Evolutionary conservation across 805 yeast genomes (phyloP).

Genomic region (Nematodospora valgi): DNA sequence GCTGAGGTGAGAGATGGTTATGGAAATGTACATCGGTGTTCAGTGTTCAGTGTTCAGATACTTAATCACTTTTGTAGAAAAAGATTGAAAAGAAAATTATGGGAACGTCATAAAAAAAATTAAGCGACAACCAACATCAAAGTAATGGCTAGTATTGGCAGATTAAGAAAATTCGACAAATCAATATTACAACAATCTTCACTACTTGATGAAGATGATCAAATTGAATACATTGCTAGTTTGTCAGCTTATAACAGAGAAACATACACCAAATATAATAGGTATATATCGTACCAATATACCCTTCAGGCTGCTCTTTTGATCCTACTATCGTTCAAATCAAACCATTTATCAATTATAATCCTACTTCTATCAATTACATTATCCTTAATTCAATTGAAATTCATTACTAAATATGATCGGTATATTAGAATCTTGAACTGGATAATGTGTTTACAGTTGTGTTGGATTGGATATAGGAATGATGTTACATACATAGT

Average conservation of each 20-base stretch:
- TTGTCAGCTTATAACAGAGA: slow-evolving; percentile 3
- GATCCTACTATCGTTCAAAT: neutral
- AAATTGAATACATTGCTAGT: slow-evolving; percentile 7
- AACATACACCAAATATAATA: slow-evolving; percentile 1
- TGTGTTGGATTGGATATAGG: neutral
- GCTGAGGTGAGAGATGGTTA: no score
- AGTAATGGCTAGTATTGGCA: neutral
- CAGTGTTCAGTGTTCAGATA: no score
- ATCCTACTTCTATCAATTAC: slow-evolving; percentile 3
- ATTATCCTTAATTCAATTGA: slow-evolving; percentile 3
- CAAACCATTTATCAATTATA: neutral
- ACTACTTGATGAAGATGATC: slow-evolving; percentile 11
- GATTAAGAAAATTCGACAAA: slow-evolving; percentile 15
- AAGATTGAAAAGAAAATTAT: no score
- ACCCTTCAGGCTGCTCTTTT: slow-evolving; percentile 3
- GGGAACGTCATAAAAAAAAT: no score
- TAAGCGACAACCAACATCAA: no score
- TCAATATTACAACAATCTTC: slow-evolving; percentile 12
- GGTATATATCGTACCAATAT: slow-evolving; percentile 3
- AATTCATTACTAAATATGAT: neutral
- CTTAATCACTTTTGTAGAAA: no score
- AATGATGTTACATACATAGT: neutral
- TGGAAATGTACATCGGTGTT: no score
- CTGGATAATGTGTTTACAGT: neutral
- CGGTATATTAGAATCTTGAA: neutral